Conservation (phyloP, 208 protist genomes). For the Trichomonas vaginalis region DNA sequence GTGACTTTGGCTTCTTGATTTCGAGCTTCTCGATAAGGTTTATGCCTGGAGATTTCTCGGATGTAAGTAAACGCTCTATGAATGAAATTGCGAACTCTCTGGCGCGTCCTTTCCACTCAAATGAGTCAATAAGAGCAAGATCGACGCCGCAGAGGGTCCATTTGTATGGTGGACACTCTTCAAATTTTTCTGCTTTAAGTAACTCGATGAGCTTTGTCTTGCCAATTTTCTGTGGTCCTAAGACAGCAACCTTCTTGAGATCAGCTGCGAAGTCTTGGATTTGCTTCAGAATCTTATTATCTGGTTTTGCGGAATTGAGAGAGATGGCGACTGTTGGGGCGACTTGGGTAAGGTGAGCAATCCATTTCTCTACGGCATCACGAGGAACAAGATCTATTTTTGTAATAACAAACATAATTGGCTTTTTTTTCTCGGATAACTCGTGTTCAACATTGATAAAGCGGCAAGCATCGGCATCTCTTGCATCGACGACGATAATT, state of each 20-base stretch:
- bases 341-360: neutral
- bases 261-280: neutral
- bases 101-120: neutral
- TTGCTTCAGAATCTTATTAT: neutral
- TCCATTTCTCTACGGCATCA: neutral
- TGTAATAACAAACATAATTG: neutral
- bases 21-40: neutral
- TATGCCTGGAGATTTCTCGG: neutral
- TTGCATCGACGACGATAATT: neutral
- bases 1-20: neutral
- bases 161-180: neutral
- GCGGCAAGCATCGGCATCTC: neutral
- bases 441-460: neutral
- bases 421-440: neutral
- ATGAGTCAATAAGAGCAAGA: neutral
- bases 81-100: neutral
- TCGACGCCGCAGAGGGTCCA: neutral
- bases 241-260: neutral
- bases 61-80: neutral
- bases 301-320: neutral
- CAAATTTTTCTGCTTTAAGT: neutral
- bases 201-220: neutral
- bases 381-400: neutral
- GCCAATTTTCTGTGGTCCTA: neutral
- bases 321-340: neutral